Percentiles rank a stretch among this genome's conserved stretches.
Conservation (phyloP, 257 asterid species). For the Gentiana straminea region DNA sequence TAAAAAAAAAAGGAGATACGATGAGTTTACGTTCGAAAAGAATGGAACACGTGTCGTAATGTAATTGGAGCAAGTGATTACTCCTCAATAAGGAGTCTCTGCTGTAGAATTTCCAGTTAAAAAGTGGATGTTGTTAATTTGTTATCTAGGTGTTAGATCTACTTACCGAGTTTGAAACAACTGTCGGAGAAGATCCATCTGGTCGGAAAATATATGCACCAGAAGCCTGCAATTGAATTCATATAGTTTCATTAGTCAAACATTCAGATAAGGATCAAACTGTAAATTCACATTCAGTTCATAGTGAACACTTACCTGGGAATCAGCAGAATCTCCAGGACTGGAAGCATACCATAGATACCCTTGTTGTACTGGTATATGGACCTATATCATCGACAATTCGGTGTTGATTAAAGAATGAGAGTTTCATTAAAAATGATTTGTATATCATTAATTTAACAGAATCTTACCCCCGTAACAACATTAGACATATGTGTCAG, state of each 20-base stretch:
- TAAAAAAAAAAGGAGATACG: too few species aligned
- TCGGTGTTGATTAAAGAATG: too few species aligned
- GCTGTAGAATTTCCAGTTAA: too few species aligned
- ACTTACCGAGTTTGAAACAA: slow-evolving; percentile 65
- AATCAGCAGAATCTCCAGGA: slow-evolving; percentile 32
- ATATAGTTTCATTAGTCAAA: slow-evolving; percentile 10
- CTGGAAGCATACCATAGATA: slow-evolving; percentile 73
- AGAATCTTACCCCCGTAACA: slow-evolving; percentile 49
- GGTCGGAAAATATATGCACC: slow-evolving; percentile 95
- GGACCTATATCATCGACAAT: slow-evolving; percentile 29
- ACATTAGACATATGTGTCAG: slow-evolving; percentile 60
- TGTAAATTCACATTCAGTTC: neutral
- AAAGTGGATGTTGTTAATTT: too few species aligned
- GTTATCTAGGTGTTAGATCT: too few species aligned
- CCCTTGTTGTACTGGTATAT: slow-evolving; percentile 73
- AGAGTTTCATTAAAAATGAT: too few species aligned
- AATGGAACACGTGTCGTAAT: too few species aligned
- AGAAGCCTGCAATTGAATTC: slow-evolving; percentile 38
- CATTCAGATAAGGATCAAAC: neutral
- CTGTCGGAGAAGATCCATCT: slow-evolving; percentile 35
- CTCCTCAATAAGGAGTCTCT: too few species aligned
- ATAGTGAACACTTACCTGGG: slow-evolving; percentile 33
- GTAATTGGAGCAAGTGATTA: too few species aligned
- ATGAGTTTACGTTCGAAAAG: too few species aligned
- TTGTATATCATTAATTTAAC: neutral